A percentile compares a stretch with the other conserved stretches of the same genome.
These are phyloP conservation scores for Pythium sp. DNA, from an alignment of 352 stramenopile genomes.

Conservation along the genomic window DNA sequence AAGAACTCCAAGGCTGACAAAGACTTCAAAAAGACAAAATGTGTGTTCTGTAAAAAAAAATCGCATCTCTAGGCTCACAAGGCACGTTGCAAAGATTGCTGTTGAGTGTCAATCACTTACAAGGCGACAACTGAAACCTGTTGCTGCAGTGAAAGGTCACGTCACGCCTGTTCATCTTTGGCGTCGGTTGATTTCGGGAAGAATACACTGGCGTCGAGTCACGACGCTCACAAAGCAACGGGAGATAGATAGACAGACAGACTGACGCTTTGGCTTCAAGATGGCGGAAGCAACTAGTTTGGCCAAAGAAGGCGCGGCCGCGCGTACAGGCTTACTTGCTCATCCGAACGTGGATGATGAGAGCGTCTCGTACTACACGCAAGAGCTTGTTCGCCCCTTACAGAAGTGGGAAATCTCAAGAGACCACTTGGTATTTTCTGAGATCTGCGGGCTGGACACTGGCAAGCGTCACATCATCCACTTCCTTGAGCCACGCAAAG, in stretches of 20 bases:
- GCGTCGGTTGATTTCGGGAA: background rate
- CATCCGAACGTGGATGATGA: slow-evolving; percentile 14
- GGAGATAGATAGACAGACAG: background rate
- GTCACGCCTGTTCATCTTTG: background rate
- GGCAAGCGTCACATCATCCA: slow-evolving; percentile 69
- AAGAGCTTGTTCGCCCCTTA: slow-evolving; percentile 42
- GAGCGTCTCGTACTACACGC: slow-evolving; percentile 23
- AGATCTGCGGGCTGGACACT: slow-evolving; percentile 63
- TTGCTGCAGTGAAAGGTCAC: slow-evolving; percentile 13
- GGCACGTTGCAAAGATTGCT: too few species aligned
- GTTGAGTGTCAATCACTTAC: too few species aligned
- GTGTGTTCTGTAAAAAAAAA: background rate
- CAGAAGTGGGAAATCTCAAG: slow-evolving; percentile 72
- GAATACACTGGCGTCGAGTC: slow-evolving; percentile 2
- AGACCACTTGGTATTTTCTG: slow-evolving; percentile 66
- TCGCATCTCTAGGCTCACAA: background rate
- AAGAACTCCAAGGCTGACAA: background rate
- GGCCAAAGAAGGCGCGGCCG: background rate
- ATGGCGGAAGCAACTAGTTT: slow-evolving; percentile 2
- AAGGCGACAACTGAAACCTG: background rate
- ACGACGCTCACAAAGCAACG: too few species aligned
- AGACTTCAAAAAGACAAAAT: background rate
- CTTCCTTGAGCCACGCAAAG: slow-evolving; percentile 40
- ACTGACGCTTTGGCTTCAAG: background rate
- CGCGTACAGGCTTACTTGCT: background rate